Evolutionary conservation across 495 filamentous ascomycete species (phyloP).

Genomic region (Choiromyces venosus): DNA sequence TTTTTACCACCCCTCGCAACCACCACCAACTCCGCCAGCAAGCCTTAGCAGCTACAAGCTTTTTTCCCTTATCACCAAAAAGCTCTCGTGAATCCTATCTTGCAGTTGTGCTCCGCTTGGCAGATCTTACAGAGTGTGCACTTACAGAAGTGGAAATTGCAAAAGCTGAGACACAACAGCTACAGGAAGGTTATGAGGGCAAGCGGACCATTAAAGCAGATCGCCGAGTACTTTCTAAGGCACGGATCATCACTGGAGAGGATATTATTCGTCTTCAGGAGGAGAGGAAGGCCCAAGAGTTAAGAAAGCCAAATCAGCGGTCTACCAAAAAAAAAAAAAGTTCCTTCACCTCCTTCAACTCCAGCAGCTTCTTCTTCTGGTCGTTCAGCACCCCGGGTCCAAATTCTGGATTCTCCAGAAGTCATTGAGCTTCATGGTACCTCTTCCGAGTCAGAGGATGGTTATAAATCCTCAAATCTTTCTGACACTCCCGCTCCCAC

Average conservation of each 20-base stretch:
- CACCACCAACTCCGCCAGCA: no score
- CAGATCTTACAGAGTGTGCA: constrained; percentile 9
- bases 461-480: no score
- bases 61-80: no score
- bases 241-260: constrained; percentile 12
- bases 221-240: constrained; percentile 9
- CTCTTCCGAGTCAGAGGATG: neutral
- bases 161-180: constrained; percentile 7
- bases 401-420: neutral
- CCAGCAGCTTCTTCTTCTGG: constrained; percentile 10
- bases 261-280: constrained; percentile 13
- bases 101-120: constrained; percentile 8
- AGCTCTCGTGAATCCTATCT: no score
- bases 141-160: constrained; percentile 1
- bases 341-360: neutral
- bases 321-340: constrained; percentile 4
- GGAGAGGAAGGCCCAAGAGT: neutral
- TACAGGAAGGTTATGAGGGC: constrained; percentile 9
- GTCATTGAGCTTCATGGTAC: neutral
- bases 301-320: neutral
- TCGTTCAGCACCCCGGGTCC: no score
- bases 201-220: constrained; percentile 5
- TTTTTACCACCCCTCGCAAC: constrained; percentile 3
- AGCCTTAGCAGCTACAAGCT: constrained; percentile 6
- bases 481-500: no score